phyloP scores from a whole-genome alignment of 2,329 filamentous ascomycete species.

The Rhexocercosporidium sp. region DNA sequence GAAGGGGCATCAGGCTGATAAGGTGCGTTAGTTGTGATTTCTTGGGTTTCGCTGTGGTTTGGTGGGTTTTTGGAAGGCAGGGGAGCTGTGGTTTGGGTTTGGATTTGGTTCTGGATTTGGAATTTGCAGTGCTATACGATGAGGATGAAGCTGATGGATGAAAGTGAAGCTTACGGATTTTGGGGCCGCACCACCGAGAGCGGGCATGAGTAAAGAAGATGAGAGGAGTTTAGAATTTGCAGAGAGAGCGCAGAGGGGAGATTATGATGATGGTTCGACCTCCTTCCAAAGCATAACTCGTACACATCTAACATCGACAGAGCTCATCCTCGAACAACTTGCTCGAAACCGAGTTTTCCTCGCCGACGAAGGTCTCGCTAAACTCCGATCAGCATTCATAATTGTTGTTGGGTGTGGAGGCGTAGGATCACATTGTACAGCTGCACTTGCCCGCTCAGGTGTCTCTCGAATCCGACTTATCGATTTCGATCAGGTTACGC shows the following conservation, averaged over 20 bases:
- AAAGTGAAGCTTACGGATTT: slow-evolving; percentile 55
- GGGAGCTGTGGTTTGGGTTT: neutral
- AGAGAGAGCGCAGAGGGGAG: slow-evolving; percentile 63
- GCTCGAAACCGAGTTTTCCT: slow-evolving; percentile 93
- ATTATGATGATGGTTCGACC: slow-evolving; percentile 61
- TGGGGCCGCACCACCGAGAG: slow-evolving; percentile 44
- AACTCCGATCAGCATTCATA: slow-evolving; percentile 81
- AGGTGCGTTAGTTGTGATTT: slow-evolving; percentile 40
- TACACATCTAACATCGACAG: slow-evolving; percentile 47
- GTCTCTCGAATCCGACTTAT: slow-evolving; percentile 87
- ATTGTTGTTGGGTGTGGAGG: slow-evolving; percentile 93
- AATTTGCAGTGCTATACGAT: neutral
- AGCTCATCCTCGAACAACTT: slow-evolving; percentile 91
- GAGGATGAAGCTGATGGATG: slow-evolving; percentile 43
- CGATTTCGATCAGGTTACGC: slow-evolving; percentile 96
- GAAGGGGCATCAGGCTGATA: slow-evolving; percentile 43
- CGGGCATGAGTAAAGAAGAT: slow-evolving; percentile 61
- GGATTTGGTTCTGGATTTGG: neutral
- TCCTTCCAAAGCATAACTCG: neutral
- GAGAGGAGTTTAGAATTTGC: slow-evolving; percentile 63
- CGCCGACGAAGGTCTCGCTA: slow-evolving; percentile 77
- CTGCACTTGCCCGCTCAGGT: slow-evolving; percentile 86
- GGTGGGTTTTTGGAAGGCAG: slow-evolving; percentile 5
- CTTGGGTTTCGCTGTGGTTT: neutral
- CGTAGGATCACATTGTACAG: slow-evolving; percentile 89